Percentiles rank a stretch among this genome's conserved stretches.
Conservation (phyloP, 2,329 filamentous ascomycete species). For the Hymenoscyphus scutula region DNA sequence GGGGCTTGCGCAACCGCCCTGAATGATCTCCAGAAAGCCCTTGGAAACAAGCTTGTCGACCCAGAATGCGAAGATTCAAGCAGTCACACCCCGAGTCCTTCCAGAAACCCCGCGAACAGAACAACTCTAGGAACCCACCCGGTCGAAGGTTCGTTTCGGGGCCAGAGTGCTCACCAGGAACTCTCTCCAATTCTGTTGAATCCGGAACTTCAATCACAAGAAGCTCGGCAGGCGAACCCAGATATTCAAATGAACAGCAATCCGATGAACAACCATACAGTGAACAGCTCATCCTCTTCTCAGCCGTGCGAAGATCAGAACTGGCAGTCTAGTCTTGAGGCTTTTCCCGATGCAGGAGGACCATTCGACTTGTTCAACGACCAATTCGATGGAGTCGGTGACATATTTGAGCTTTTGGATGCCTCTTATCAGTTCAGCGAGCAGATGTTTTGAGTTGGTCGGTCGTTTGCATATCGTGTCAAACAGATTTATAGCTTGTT, state of each 20-base stretch:
- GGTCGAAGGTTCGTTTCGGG: background rate
- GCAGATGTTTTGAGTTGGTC: slow-evolving; percentile 9
- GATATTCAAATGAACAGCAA: background rate
- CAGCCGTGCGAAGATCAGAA: background rate
- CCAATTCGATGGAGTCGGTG: slow-evolving; percentile 4
- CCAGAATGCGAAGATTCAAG: background rate
- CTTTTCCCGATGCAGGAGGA: background rate
- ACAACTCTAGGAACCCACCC: background rate
- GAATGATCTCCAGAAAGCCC: slow-evolving; percentile 31
- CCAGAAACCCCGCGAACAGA: background rate
- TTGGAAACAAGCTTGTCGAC: background rate
- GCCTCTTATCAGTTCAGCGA: slow-evolving; percentile 22
- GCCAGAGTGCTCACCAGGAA: no score
- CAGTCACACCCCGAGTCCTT: background rate
- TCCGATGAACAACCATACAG: no score
- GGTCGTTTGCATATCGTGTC: no score
- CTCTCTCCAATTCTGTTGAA: background rate
- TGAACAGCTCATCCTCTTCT: background rate
- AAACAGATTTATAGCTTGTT: no score
- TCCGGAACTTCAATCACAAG: background rate
- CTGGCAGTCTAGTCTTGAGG: background rate
- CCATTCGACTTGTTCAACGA: background rate
- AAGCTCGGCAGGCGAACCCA: background rate
- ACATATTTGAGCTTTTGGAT: slow-evolving; percentile 26
- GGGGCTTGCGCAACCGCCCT: slow-evolving; percentile 41